Conservation (phyloP, 1,139 yeast species). For the Taiozyma onychis region DNA sequence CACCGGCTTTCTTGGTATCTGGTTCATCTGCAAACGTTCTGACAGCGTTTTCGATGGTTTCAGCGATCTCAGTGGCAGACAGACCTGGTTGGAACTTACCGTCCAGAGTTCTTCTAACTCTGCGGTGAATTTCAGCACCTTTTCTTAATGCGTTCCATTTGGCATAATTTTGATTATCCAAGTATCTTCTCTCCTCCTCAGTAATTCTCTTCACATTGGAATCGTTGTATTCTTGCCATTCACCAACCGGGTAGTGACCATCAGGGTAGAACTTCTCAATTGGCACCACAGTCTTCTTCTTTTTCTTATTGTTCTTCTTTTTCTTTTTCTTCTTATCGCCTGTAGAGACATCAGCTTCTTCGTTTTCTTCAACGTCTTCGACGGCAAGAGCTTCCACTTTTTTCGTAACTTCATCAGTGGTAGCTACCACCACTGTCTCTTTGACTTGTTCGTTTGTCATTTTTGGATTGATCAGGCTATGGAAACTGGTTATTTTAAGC, state of each 20-base stretch:
- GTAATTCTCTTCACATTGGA: constrained; percentile 74
- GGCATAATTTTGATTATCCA: constrained; percentile 59
- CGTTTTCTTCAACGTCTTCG: constrained; percentile 13
- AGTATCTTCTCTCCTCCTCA: constrained; percentile 76
- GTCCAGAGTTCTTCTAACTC: constrained; percentile 79
- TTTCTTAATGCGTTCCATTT: constrained; percentile 87
- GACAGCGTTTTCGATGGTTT: constrained; percentile 79
- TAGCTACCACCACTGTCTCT: background rate
- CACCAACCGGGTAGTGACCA: constrained; percentile 81
- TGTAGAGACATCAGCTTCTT: constrained; percentile 13
- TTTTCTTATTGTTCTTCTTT: constrained; percentile 45
- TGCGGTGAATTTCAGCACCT: constrained; percentile 93
- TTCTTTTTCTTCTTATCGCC: constrained; percentile 30
- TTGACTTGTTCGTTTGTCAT: background rate
- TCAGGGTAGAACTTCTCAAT: constrained; percentile 67
- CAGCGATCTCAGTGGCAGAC: constrained; percentile 87
- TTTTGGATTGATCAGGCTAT: background rate
- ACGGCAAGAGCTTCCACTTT: constrained; percentile 4
- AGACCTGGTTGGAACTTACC: constrained; percentile 82
- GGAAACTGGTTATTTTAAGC: background rate
- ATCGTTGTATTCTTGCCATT: constrained; percentile 74
- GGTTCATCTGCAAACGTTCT: constrained; percentile 65
- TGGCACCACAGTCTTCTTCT: constrained; percentile 45
- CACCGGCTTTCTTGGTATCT: constrained; percentile 55
- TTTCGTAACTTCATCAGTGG: background rate